Evolutionary conservation across 257 asterid species (phyloP), one percentile per base, ranked within the genome.

Genomic region (Jacaranda copaia): DNA sequence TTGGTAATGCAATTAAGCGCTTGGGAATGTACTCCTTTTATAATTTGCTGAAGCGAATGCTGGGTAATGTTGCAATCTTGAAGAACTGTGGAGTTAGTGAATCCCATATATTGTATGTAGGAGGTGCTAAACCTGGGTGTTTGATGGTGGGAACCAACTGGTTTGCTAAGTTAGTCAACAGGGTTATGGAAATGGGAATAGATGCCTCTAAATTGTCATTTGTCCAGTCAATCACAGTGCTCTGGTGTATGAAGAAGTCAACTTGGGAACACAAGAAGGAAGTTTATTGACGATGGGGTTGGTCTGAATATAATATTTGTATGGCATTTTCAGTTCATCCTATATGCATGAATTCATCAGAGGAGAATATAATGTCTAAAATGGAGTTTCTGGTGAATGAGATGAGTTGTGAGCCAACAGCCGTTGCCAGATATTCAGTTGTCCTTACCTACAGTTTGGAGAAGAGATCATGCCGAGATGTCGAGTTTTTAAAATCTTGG

Each of bases 391-490:
- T 53, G 8, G 53, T 70, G 46, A 70, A 70, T 20, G 51, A 55
- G 75, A 70, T 70, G 63, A 39, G 9, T 58, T 70, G 48, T 10
- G 8, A 19, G 19, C 52, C 64, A 16, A 42, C 14, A 43, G 4
- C 46, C 9, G 16, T 70, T 5, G 75, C 48, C 14, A 20, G 48
- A 38, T 16, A 6, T 25, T 65, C 75, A n/a, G 15, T 51, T 36
- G 75, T 46, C 46, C 65, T 70, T 3, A 25, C 38, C 45, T 70
- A 70, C 48, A 70, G 38, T 43, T 70, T 70, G 6, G 75, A 70
- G 66, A 70, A 55, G 38, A 70, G 66, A 70, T 70, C 13, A 18
- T 55, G 39, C 53, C 65, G 4, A 70, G 75, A 59, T 70, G 65
- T 70, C 18, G 75, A 55, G 75, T 70, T 43, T 52, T 55, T 9